Evolutionary conservation across 2,329 filamentous ascomycete genomes (phyloP).

Genomic region (Aureobasidium namibiae): DNA sequence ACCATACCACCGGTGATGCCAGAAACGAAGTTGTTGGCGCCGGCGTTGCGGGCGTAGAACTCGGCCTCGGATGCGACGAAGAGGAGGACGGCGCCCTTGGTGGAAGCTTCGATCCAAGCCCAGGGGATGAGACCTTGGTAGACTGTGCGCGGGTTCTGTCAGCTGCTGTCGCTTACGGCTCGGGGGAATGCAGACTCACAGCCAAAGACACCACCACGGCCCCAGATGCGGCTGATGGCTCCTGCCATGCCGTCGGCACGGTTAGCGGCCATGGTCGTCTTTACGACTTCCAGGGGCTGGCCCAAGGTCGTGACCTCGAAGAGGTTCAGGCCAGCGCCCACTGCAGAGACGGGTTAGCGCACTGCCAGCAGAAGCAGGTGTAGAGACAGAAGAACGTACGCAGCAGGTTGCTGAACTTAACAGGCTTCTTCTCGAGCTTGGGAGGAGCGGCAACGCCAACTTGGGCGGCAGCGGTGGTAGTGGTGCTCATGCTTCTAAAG

Average conservation of each 20-base stretch:
- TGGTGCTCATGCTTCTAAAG: slow-evolving; percentile 42
- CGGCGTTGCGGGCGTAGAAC: slow-evolving; percentile 71
- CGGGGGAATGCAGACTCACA: slow-evolving; percentile 57
- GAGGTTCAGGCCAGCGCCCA: slow-evolving; percentile 89
- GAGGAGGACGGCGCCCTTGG: slow-evolving; percentile 96
- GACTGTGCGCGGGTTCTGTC: slow-evolving; percentile 49
- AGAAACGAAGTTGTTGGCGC: slow-evolving; percentile 76
- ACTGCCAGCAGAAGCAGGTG: neutral
- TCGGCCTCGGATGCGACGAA: slow-evolving; percentile 98
- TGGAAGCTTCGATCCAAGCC: slow-evolving; percentile 99
- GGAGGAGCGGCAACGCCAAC: slow-evolving; percentile 45
- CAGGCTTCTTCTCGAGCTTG: slow-evolving; percentile 91
- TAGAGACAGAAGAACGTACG: slow-evolving; percentile 38
- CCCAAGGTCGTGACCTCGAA: slow-evolving; percentile 74
- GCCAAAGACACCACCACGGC: slow-evolving; percentile 83
- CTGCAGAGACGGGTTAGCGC: slow-evolving; percentile 26
- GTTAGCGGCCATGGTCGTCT: slow-evolving; percentile 99
- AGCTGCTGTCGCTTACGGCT: neutral
- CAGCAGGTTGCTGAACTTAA: slow-evolving; percentile 99
- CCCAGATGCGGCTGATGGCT: slow-evolving; percentile 82
- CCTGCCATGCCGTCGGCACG: slow-evolving; percentile 76
- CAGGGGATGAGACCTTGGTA: slow-evolving; percentile 99
- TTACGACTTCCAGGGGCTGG: slow-evolving; percentile 92
- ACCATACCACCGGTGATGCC: slow-evolving; percentile 88
- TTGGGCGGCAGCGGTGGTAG: slow-evolving; percentile 30